Base-by-base conservation (phyloP, 2,329 filamentous ascomycete genomes). In the Bipolaris bicolor region DNA sequence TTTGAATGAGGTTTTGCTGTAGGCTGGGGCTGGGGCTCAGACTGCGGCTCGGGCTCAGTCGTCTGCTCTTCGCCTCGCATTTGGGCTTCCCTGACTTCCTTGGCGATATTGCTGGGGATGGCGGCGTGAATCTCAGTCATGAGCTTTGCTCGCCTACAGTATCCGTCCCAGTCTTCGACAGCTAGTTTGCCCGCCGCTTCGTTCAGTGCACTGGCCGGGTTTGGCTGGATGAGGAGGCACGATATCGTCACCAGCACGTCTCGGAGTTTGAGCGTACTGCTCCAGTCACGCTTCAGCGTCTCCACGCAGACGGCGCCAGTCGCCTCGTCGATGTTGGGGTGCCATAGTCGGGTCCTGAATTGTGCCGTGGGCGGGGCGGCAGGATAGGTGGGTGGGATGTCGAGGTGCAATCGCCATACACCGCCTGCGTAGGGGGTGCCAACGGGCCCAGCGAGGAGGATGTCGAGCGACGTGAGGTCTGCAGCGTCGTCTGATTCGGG, bases 251-350 rank as follows among this genome's bases (percentile, higher is more conserved):
- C 73, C 16, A 88, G 73, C 3, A 88, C 84, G 75, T 88, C 84
- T 45, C 83, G 76, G 48, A 88, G 68, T 24, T 84, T 87, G 61
- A 88, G 72, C 26, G 78, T 82, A 13, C 79, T 76, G 55, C 84
- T 81, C 86, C 86, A 88, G 64, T 88, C 86, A 45, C 84, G 78
- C 75, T 88, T 88, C 43, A 88, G 68, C 2, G 86, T 88, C 74
- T 88, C 86, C 3, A 88, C 84, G 59, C 86, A 88, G 3, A 88
- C 84, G 0, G 82, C 82, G 5, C 86, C 86, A 0, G 83, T 84
- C n/a, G 79, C 76, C 50, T 86, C 84, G 60, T 88, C 86, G 48
- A 88, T 83, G 65, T 88, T 88, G 0, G 86, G 86, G 63, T 88
- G 86, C 80, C 85, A 88, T 61, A 88, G 84, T 5, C 81, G 79